phyloP scores from a whole-genome alignment of 805 yeast genomes.

The Candida ponderosae region DNA sequence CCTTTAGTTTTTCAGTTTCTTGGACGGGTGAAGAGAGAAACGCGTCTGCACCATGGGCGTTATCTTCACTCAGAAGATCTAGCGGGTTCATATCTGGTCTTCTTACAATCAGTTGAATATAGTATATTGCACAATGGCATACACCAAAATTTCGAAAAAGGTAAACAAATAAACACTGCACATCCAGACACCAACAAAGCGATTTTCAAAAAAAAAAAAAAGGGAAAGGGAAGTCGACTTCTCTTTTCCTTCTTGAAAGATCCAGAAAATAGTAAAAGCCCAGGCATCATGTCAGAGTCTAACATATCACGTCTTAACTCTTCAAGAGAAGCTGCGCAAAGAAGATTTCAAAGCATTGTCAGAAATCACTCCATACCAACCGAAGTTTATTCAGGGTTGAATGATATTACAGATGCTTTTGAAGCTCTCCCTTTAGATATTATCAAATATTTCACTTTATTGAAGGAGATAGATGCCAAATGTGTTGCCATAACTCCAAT shows the following conservation, averaged over 20 bases:
- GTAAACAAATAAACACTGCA: too few species aligned
- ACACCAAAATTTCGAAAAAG: too few species aligned
- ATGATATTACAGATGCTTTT: constrained; percentile 84
- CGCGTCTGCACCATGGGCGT: not conserved
- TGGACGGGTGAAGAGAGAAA: not conserved
- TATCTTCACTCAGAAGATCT: not conserved
- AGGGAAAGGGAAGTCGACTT: constrained; percentile 1
- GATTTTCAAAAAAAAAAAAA: too few species aligned
- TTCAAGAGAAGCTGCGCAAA: not conserved
- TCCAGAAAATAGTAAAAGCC: too few species aligned
- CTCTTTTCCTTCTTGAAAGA: too few species aligned
- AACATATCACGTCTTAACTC: not conserved
- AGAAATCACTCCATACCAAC: constrained; percentile 5
- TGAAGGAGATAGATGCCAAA: constrained; percentile 93
- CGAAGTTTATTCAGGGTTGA: constrained; percentile 73
- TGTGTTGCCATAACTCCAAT: constrained; percentile 70
- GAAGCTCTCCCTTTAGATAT: constrained; percentile 85
- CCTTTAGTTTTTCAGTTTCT: not conserved
- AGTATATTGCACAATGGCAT: too few species aligned
- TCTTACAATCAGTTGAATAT: too few species aligned
- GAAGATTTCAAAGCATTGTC: not conserved
- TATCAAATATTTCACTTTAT: constrained; percentile 74
- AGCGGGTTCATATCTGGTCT: not conserved
- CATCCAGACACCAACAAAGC: too few species aligned
- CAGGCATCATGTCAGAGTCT: constrained; percentile 8